Conservation (phyloP, 1,139 yeast species). For the Debaryomyces coudertii region DNA sequence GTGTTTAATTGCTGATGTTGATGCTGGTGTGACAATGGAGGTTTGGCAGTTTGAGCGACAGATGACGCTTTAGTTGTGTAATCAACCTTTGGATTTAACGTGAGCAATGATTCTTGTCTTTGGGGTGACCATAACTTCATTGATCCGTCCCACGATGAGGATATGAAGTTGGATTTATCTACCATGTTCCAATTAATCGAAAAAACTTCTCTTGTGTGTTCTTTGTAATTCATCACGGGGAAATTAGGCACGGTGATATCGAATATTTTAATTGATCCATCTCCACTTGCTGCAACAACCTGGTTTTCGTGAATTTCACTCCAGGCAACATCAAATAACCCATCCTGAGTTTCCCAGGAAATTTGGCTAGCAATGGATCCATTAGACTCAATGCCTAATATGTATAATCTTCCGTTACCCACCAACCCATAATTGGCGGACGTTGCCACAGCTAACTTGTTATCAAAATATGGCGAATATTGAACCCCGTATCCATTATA, state of each 20-base stretch:
- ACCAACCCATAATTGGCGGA: constrained; percentile 93
- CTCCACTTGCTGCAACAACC: constrained; percentile 81
- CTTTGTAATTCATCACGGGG: constrained; percentile 78
- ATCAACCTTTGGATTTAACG: constrained; percentile 51
- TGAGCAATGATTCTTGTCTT: constrained; percentile 59
- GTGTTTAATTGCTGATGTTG: constrained; percentile 36
- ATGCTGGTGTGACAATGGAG: constrained; percentile 39
- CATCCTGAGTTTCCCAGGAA: constrained; percentile 89
- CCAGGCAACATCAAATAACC: constrained; percentile 88
- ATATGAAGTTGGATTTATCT: constrained; percentile 70
- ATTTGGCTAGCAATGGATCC: constrained; percentile 63
- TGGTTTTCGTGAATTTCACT: constrained; percentile 90
- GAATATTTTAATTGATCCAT: constrained; percentile 82
- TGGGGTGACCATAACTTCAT: constrained; percentile 74
- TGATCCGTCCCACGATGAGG: constrained; percentile 92
- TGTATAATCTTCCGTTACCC: constrained; percentile 83
- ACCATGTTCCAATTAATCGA: constrained; percentile 85
- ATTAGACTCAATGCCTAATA: constrained; percentile 65
- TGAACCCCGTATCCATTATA: constrained; percentile 86
- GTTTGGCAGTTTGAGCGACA: constrained; percentile 26
- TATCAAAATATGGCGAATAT: constrained; percentile 91
- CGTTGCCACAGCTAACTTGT: constrained; percentile 84
- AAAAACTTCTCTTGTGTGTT: constrained; percentile 86
- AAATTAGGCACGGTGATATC: constrained; percentile 68
- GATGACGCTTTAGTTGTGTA: constrained; percentile 29